phyloP scores from a whole-genome alignment of 2,329 filamentous ascomycete genomes.

The Talaromyces funiculosus region DNA sequence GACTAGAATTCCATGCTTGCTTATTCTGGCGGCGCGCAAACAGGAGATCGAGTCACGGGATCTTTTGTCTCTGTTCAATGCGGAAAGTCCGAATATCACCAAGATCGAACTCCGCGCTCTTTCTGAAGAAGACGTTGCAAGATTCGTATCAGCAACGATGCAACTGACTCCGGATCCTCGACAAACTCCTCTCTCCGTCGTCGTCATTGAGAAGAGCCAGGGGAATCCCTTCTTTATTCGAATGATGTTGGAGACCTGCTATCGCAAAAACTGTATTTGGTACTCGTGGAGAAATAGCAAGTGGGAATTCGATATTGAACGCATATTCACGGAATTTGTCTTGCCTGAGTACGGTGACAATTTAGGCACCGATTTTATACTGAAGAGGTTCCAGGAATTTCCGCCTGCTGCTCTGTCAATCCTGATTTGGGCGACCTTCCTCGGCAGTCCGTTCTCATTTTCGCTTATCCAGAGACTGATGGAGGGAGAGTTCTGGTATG shows the following conservation, averaged over 20 bases:
- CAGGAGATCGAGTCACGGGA: slow-evolving; percentile 55
- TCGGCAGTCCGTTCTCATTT: slow-evolving; percentile 81
- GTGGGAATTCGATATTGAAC: slow-evolving; percentile 83
- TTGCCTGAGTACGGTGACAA: slow-evolving; percentile 72
- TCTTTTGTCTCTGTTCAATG: slow-evolving; percentile 36
- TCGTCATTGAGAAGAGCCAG: slow-evolving; percentile 80
- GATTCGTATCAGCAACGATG: slow-evolving; percentile 77
- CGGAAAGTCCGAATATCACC: slow-evolving; percentile 56
- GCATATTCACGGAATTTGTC: slow-evolving; percentile 77
- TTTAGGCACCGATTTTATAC: slow-evolving; percentile 76
- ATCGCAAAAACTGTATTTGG: slow-evolving; percentile 81
- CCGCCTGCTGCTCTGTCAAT: slow-evolving; percentile 69
- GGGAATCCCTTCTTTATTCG: slow-evolving; percentile 89
- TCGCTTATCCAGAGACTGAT: slow-evolving; percentile 71
- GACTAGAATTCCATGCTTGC: slow-evolving; percentile 71
- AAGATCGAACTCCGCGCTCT: slow-evolving; percentile 68
- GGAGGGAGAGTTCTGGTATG: slow-evolving; percentile 65
- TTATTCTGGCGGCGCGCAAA: slow-evolving; percentile 70
- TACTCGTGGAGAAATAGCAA: slow-evolving; percentile 78
- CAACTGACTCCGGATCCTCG: slow-evolving; percentile 64
- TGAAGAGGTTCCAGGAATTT: slow-evolving; percentile 69
- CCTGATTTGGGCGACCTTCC: slow-evolving; percentile 76
- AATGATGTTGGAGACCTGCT: slow-evolving; percentile 82
- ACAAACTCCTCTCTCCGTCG: slow-evolving; percentile 69
- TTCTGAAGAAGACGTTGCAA: slow-evolving; percentile 69